A percentile compares a stretch with the other conserved stretches of the same genome.
Evolutionary conservation across 2,329 filamentous ascomycete genomes (phyloP).

Genomic region (Cytospora piceae): DNA sequence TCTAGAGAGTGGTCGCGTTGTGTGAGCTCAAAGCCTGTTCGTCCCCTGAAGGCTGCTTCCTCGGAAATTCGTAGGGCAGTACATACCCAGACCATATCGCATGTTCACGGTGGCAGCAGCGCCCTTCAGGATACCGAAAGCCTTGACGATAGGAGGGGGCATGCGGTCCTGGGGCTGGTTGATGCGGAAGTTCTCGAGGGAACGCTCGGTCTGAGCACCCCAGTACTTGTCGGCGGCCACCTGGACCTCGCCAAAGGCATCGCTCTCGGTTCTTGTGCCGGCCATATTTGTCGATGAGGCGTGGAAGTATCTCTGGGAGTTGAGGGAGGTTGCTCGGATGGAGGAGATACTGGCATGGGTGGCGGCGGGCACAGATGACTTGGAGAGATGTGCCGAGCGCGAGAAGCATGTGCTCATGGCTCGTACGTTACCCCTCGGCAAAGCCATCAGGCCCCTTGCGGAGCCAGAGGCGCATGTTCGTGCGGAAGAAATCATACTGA

Average conservation of each 20-base stretch:
- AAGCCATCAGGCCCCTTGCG: slow-evolving; percentile 24
- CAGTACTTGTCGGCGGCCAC: slow-evolving; percentile 94
- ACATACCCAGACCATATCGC: slow-evolving; percentile 82
- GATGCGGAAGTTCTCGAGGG: slow-evolving; percentile 97
- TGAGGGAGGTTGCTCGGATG: slow-evolving; percentile 3
- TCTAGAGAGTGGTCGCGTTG: slow-evolving; percentile 54
- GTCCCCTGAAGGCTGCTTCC: neutral
- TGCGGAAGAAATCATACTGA: slow-evolving; percentile 27
- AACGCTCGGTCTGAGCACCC: slow-evolving; percentile 96
- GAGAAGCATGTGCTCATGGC: slow-evolving; percentile 29
- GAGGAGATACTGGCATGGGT: slow-evolving; percentile 1
- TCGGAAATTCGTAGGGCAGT: slow-evolving; percentile 7
- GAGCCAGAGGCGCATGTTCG: slow-evolving; percentile 26
- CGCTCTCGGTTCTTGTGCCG: slow-evolving; percentile 81
- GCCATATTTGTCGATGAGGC: slow-evolving; percentile 53
- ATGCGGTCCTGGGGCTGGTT: slow-evolving; percentile 99
- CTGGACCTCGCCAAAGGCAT: slow-evolving; percentile 97
- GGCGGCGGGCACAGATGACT: neutral
- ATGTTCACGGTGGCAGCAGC: slow-evolving; percentile 96
- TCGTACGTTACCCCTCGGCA: slow-evolving; percentile 29
- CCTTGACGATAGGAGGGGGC: slow-evolving; percentile 88
- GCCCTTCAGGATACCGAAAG: slow-evolving; percentile 96
- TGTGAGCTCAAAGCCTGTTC: slow-evolving; percentile 10
- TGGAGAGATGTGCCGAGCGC: slow-evolving; percentile 13
- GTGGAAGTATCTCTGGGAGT: slow-evolving; percentile 45